Evolutionary conservation across 2,329 filamentous ascomycete species (phyloP).

Genomic region (Pestalotiopsis fici): DNA sequence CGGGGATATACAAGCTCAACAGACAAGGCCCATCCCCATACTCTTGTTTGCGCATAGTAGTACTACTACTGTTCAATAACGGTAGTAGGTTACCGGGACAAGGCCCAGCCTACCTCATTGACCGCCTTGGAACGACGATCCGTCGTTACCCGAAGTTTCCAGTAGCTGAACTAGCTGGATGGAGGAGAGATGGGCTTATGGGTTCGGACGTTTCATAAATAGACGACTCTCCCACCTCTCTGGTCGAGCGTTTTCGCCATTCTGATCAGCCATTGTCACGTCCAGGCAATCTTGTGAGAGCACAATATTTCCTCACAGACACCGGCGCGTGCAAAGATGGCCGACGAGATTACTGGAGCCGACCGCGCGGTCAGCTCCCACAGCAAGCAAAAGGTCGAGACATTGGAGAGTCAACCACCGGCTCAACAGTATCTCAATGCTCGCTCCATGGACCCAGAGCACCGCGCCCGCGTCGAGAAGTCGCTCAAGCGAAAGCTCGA

Average conservation of each 20-base stretch:
- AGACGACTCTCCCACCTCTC: neutral
- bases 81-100: neutral
- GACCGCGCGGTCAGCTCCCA: constrained; percentile 7
- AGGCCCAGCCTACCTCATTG: neutral
- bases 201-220: neutral
- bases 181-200: neutral
- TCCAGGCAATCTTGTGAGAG: neutral
- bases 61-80: too few species aligned
- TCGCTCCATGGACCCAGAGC: constrained; percentile 40
- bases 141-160: neutral
- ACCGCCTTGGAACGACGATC: neutral
- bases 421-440: constrained; percentile 9
- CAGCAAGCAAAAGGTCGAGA: constrained; percentile 20
- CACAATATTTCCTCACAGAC: neutral
- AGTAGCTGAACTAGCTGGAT: neutral
- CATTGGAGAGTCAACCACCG: constrained; percentile 16
- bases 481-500: constrained; percentile 72
- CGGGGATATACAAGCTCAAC: neutral
- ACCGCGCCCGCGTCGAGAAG: constrained; percentile 61
- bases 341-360: constrained; percentile 23
- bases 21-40: neutral
- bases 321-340: constrained; percentile 13
- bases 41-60: neutral
- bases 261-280: neutral
- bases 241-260: neutral